These are phyloP conservation scores for Micractinium conductrix DNA, from an alignment of 139 green algal species.

Conservation along the genomic window DNA sequence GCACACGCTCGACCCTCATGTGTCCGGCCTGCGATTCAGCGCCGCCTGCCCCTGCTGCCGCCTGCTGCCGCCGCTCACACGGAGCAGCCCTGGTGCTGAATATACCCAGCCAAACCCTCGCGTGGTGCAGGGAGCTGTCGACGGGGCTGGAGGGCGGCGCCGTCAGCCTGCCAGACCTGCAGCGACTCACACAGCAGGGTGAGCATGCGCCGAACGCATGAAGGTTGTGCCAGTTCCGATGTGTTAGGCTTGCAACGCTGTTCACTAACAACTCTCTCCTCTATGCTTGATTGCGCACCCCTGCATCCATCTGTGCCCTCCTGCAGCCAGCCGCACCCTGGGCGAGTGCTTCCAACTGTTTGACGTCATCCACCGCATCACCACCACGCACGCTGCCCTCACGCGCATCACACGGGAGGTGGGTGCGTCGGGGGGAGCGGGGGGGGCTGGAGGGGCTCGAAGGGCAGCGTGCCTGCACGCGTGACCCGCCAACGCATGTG, in stretches of 20 bases:
- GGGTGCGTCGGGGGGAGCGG: background rate
- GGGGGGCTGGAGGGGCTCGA: no score
- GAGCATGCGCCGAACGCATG: background rate
- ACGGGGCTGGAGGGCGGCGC: constrained; percentile 10
- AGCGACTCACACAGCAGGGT: constrained; percentile 46
- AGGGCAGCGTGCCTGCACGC: background rate
- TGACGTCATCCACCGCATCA: constrained; percentile 76
- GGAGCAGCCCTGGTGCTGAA: no score
- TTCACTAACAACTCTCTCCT: no score
- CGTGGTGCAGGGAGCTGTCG: constrained; percentile 52
- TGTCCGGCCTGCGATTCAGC: no score
- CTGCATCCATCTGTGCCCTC: background rate
- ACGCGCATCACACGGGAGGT: constrained; percentile 75
- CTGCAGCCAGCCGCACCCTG: constrained; percentile 46
- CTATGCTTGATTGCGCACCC: background rate
- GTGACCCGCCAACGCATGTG: background rate
- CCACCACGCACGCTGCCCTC: constrained; percentile 69
- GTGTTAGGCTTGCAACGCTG: no score
- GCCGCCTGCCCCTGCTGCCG: no score
- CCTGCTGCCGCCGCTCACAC: no score
- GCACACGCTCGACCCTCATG: no score
- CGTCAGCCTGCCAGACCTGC: constrained; percentile 39
- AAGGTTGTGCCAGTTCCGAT: no score
- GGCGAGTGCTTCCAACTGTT: constrained; percentile 84
- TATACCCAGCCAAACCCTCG: no score